These are phyloP conservation scores for Colletotrichum melonis DNA, from an alignment of 2,329 filamentous ascomycete genomes.

Conservation along the genomic window DNA sequence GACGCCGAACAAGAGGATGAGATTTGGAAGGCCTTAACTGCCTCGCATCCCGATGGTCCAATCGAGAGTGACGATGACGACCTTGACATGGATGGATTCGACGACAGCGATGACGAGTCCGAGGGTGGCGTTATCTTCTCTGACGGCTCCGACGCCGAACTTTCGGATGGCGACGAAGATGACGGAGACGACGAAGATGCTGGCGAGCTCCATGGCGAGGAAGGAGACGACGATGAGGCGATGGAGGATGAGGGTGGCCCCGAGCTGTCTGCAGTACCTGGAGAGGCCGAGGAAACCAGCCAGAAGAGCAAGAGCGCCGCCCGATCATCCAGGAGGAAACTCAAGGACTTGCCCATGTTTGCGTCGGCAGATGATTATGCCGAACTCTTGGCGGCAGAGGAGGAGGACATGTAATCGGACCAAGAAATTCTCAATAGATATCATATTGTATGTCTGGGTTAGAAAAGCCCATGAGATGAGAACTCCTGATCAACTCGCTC, in stretches of 20 bases:
- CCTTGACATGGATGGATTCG: constrained; percentile 60
- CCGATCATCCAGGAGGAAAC: constrained; percentile 79
- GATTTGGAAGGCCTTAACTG: constrained; percentile 91
- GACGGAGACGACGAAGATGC: constrained; percentile 53
- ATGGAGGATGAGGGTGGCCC: constrained; percentile 40
- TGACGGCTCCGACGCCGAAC: constrained; percentile 56
- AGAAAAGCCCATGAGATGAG: background rate
- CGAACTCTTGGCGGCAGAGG: constrained; percentile 81
- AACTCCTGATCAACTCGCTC: background rate
- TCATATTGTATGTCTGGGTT: background rate
- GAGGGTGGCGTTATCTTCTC: constrained; percentile 30
- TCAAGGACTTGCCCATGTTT: constrained; percentile 92
- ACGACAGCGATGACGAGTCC: constrained; percentile 49
- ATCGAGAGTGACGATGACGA: constrained; percentile 70
- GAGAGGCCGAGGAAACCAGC: constrained; percentile 43
- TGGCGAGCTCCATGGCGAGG: constrained; percentile 53
- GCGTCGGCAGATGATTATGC: constrained; percentile 95
- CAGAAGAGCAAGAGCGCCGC: constrained; percentile 53
- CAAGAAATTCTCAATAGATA: background rate
- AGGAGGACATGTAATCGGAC: constrained; percentile 62
- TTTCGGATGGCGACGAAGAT: constrained; percentile 55
- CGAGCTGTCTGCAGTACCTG: background rate
- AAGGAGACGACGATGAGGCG: constrained; percentile 66
- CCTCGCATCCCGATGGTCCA: constrained; percentile 82
- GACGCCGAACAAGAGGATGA: constrained; percentile 77